phyloP scores from a whole-genome alignment of 2,329 filamentous ascomycete species.

The Arthrobotrys sphaeroides region DNA sequence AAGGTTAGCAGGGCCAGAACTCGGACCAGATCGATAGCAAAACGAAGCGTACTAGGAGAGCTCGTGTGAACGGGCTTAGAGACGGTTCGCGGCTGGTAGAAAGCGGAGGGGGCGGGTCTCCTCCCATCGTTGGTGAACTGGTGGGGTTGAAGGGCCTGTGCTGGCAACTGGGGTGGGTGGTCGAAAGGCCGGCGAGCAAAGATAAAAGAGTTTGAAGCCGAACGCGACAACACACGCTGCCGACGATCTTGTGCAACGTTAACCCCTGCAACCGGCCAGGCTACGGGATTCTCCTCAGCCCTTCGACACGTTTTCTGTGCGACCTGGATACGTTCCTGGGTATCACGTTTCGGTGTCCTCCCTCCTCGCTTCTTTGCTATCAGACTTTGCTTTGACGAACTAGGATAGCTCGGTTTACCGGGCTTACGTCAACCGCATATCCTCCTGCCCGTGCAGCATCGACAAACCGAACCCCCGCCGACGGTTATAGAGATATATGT shows the following conservation, averaged over 20 bases:
- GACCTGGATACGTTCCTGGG: not conserved
- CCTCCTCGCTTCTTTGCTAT: not conserved
- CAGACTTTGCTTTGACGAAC: not conserved
- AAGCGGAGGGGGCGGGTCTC: not conserved
- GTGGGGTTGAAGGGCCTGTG: not conserved
- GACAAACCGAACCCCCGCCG: not conserved
- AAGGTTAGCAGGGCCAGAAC: conserved; percentile 19
- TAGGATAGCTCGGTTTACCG: too few relatives aligned
- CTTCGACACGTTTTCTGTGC: not conserved
- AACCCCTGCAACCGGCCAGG: not conserved
- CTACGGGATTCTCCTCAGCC: not conserved
- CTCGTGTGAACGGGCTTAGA: conserved; percentile 39
- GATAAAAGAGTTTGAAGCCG: conserved; percentile 22
- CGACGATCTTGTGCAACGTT: conserved; percentile 1
- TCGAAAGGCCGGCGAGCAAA: not conserved
- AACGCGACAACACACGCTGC: conserved; percentile 26
- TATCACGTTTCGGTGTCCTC: not conserved
- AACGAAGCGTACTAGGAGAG: conserved; percentile 29
- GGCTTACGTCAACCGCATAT: not conserved
- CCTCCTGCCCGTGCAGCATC: not conserved
- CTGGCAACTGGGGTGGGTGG: not conserved
- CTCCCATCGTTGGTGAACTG: conserved; percentile 9
- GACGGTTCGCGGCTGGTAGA: not conserved
- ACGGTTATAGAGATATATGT: not conserved
- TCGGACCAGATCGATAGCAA: not conserved